Base-by-base conservation (phyloP, 495 filamentous ascomycete species). In the Bacidia gigantensis region DNA sequence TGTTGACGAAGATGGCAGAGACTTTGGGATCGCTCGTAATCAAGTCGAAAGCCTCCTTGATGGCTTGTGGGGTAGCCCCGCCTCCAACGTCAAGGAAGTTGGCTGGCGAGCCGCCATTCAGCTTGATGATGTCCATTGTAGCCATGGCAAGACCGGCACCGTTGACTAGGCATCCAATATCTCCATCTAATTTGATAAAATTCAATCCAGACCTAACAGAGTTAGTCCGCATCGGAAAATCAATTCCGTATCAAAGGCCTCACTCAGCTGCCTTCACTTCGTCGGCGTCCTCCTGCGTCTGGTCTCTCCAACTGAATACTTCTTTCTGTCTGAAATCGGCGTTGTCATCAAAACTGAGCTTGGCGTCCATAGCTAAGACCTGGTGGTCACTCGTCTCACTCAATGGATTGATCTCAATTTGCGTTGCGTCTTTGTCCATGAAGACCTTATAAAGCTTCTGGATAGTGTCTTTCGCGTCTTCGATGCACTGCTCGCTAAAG, bases 111-210 rank as follows among this genome's bases (percentile, higher is more conserved):
- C 92, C 92, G 63, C 92, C 92, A 73, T 98, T 98, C 24, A 98
- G 80, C 78, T 98, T 98, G 78, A 98, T 98, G 72, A 98, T 97
- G 70, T 98, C 92, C 92, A 98, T 98, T 60, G 92, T 98, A 51
- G 92, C 92, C 92, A 98, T 98, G 65, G 92, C 92, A 53, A 98
- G 84, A 74, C 92, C 92, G 58, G 92, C 92, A 67, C 92, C 92
- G 70, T 98, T 98, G 72, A 98, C 92, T 55, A 98, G 76, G 75
- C 92, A 98, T 65, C 92, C 92, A 67, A 98, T 98, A 68, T 98
- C 92, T 66, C 92, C 92, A 67, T 95, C 93, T 42, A 98, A 83
- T 78, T 98, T 98, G 78, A 98, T 98, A 76, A 98, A 98, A 79
- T 98, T 98, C 50, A 98, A 75, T 51, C 89, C 89, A 60, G 74